These are phyloP conservation scores for Candida schatavii DNA, from an alignment of 805 yeast genomes.

Conservation along the genomic window DNA sequence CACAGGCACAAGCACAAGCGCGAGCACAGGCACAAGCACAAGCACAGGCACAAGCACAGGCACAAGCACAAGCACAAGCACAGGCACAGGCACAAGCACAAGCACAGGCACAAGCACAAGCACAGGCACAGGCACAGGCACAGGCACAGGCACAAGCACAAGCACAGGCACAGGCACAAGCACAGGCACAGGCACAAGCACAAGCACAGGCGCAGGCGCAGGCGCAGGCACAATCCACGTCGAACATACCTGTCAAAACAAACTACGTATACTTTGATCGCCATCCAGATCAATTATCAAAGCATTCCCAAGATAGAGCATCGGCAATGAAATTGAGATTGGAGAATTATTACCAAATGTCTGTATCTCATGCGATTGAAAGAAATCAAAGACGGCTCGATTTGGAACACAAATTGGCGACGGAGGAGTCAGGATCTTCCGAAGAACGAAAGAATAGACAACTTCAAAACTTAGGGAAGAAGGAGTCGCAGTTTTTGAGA, in stretches of 20 bases:
- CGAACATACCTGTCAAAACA: constrained; percentile 8
- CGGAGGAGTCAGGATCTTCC: constrained; percentile 62
- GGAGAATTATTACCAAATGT: constrained; percentile 81
- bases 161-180: constrained; percentile 10
- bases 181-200: constrained; percentile 3
- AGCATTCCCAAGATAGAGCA: constrained; percentile 75
- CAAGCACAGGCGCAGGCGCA: constrained; percentile 12
- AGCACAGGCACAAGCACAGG: constrained; percentile 4
- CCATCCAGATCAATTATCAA: constrained; percentile 76
- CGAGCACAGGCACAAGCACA: constrained; percentile 11
- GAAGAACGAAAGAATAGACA: constrained; percentile 86
- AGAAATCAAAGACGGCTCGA: constrained; percentile 89
- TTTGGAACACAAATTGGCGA: constrained; percentile 67
- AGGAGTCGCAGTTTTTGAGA: constrained; percentile 83
- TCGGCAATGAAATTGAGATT: constrained; percentile 77
- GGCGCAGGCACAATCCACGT: constrained; percentile 7
- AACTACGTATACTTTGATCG: constrained; percentile 74
- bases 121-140: constrained; percentile 10
- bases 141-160: constrained; percentile 10
- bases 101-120: constrained; percentile 8
- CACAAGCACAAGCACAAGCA: constrained; percentile 14
- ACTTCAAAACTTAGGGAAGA: constrained; percentile 76
- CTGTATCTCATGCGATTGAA: constrained; percentile 90
- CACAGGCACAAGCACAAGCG: constrained; percentile 7
- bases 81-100: constrained; percentile 12